Evolutionary conservation across 768 basidiomycete genomes (phyloP).

Genomic region (Hebeloma cylindrosporum): DNA sequence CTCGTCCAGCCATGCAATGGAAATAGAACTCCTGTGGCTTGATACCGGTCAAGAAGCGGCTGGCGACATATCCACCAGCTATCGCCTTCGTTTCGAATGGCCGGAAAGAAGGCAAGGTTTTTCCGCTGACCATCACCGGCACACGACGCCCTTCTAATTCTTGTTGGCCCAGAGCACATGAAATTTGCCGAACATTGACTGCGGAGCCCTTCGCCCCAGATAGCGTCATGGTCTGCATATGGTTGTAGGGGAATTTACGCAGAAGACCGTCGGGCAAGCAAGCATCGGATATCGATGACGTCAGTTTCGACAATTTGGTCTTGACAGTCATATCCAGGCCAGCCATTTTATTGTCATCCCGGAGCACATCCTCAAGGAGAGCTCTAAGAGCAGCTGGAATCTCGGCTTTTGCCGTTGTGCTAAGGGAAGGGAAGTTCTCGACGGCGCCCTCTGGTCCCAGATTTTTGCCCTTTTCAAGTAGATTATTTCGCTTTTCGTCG

Average conservation of each 20-base stretch:
- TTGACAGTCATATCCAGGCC: constrained; percentile 93
- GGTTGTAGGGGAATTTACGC: constrained; percentile 94
- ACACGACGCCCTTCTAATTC: constrained; percentile 98
- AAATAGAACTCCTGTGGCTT: constrained; percentile 99
- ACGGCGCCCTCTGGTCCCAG: constrained; percentile 87
- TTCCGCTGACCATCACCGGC: constrained; percentile 98
- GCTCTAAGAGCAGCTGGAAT: constrained; percentile 54
- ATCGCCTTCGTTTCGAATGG: constrained; percentile 98
- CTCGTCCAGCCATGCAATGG: constrained; percentile 99
- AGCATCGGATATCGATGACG: constrained; percentile 84
- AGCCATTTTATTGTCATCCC: constrained; percentile 97
- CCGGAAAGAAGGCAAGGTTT: constrained; percentile 96
- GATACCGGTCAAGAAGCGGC: constrained; percentile 97
- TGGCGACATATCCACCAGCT: constrained; percentile 96
- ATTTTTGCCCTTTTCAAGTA: constrained; percentile 65
- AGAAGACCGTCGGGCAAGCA: constrained; percentile 85
- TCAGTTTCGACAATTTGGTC: constrained; percentile 80
- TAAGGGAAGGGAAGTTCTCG: constrained; percentile 84
- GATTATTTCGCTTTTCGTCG: constrained; percentile 62
- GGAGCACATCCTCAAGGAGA: constrained; percentile 87
- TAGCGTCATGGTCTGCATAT: constrained; percentile 99
- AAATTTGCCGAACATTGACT: constrained; percentile 97
- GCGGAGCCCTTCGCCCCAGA: constrained; percentile 98
- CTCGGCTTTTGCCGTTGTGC: constrained; percentile 48
- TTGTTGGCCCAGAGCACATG: constrained; percentile 96